These are phyloP conservation scores for Melastoma candidum DNA, from an alignment of 441 rosid species.

Conservation along the genomic window DNA sequence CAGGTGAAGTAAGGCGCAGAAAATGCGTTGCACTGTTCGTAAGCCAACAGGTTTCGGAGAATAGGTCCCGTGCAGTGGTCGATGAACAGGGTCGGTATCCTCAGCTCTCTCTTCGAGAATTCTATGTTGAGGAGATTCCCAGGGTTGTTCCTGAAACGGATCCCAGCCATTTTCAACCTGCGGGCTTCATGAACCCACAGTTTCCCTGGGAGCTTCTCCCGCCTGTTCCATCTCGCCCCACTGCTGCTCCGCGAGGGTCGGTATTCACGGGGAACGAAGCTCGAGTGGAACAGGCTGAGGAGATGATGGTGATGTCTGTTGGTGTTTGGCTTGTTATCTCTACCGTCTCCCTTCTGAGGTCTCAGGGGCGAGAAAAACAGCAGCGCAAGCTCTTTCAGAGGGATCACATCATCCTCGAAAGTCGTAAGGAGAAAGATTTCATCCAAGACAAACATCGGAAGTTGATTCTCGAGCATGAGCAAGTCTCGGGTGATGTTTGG, in stretches of 20 bases:
- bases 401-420: background rate
- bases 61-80: conserved; percentile 9
- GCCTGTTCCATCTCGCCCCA: conserved; percentile 3
- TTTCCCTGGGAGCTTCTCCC: conserved; percentile 6
- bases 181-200: conserved; percentile 9
- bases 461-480: conserved; percentile 11
- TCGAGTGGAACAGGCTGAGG: conserved; percentile 10
- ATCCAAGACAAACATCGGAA: conserved; percentile 7
- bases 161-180: background rate
- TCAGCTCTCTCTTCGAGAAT: conserved; percentile 6
- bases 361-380: conserved; percentile 8
- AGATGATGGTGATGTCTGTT: conserved; percentile 3
- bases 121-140: conserved; percentile 13
- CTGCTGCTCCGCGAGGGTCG: background rate
- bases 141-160: conserved; percentile 7
- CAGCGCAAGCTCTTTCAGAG: conserved; percentile 3
- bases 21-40: conserved; percentile 9
- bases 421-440: conserved; percentile 4
- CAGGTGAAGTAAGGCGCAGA: conserved; percentile 6
- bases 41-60: conserved; percentile 8
- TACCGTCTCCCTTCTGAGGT: conserved; percentile 3
- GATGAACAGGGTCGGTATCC: conserved; percentile 9
- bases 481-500: conserved; percentile 10
- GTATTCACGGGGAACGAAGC: background rate
- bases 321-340: background rate